Conservation (phyloP, 495 filamentous ascomycete genomes). For the Amorphotheca resinae region DNA sequence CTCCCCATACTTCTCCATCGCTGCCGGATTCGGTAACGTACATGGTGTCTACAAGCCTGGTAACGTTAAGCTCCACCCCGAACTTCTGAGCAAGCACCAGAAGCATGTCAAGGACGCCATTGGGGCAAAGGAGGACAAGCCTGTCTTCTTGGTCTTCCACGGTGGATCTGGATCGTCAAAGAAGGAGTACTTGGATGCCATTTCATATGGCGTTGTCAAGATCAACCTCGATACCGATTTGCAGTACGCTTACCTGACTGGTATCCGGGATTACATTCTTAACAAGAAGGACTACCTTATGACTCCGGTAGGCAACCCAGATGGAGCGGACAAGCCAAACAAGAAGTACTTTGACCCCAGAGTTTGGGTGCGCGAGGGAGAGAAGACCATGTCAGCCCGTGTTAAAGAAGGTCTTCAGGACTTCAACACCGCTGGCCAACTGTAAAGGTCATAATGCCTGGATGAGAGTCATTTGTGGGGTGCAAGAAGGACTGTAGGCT, state of each 20-base stretch:
- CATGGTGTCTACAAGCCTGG: constrained; percentile 99
- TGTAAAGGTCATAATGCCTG: too few relatives aligned
- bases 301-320: constrained; percentile 83
- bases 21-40: constrained; percentile 96
- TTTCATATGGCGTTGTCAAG: constrained; percentile 92
- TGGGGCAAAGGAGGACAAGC: constrained; percentile 58
- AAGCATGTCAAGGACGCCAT: constrained; percentile 56
- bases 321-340: constrained; percentile 93
- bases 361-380: constrained; percentile 85
- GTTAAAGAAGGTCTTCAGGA: constrained; percentile 71
- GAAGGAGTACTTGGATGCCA: constrained; percentile 77
- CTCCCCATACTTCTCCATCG: constrained; percentile 92
- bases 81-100: constrained; percentile 92
- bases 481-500: too few relatives aligned
- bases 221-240: constrained; percentile 90
- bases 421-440: constrained; percentile 78
- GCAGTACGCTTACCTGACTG: constrained; percentile 75
- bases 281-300: constrained; percentile 91
- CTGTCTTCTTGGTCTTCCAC: constrained; percentile 98
- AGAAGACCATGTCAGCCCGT: constrained; percentile 88
- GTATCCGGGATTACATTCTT: constrained; percentile 85
- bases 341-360: constrained; percentile 57
- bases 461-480: too few relatives aligned
- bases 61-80: constrained; percentile 90
- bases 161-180: constrained; percentile 86